Evolutionary conservation across 1,284 basidiomycete genomes (phyloP).

Genomic region (Moesziomyces parantarcticus): DNA sequence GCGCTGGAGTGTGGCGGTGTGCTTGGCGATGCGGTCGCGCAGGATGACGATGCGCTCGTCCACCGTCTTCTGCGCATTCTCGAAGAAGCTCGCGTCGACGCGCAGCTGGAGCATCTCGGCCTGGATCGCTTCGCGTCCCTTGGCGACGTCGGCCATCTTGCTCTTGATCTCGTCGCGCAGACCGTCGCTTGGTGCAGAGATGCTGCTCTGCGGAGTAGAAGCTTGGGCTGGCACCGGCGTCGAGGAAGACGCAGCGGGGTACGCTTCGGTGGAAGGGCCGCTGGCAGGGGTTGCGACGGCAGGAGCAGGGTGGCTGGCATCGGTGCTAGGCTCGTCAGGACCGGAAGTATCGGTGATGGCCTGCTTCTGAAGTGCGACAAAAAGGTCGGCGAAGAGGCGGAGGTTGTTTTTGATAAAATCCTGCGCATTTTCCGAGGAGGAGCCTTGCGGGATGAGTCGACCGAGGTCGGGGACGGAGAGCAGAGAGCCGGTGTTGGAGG

Average conservation of each 20-base stretch:
- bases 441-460: slow-evolving; percentile 42
- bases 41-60: slow-evolving; percentile 42
- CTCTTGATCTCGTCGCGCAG: slow-evolving; percentile 42
- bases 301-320: background rate
- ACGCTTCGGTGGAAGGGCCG: no score
- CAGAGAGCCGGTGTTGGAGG: slow-evolving; percentile 22
- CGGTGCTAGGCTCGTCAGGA: slow-evolving; percentile 6
- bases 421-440: slow-evolving; percentile 33
- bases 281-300: no score
- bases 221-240: background rate
- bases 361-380: slow-evolving; percentile 50
- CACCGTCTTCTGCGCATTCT: slow-evolving; percentile 46
- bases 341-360: slow-evolving; percentile 21
- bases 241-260: background rate
- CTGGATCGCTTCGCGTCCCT: slow-evolving; percentile 36
- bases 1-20: slow-evolving; percentile 24
- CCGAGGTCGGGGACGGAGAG: slow-evolving; percentile 47
- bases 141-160: slow-evolving; percentile 37
- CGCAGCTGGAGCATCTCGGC: slow-evolving; percentile 49
- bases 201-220: slow-evolving; percentile 1
- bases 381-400: slow-evolving; percentile 44
- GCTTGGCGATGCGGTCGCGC: slow-evolving; percentile 38
- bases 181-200: slow-evolving; percentile 22
- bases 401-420: slow-evolving; percentile 43
- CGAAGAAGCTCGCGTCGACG: slow-evolving; percentile 48